phyloP scores from a whole-genome alignment of 2,329 filamentous ascomycete genomes.

The Aureobasidium sp. region DNA sequence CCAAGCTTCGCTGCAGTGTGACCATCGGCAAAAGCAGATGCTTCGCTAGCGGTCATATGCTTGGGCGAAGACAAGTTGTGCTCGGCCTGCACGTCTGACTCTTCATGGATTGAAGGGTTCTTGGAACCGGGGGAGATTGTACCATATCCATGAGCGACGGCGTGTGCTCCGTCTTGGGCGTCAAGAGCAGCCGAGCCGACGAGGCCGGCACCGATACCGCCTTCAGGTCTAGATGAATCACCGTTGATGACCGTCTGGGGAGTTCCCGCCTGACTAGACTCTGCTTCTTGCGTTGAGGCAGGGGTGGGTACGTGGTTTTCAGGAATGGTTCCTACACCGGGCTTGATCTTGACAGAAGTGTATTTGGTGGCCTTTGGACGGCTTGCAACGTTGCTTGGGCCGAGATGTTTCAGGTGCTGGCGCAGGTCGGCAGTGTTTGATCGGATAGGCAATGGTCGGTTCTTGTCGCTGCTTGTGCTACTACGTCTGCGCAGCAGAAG shows the following conservation, averaged over 20 bases:
- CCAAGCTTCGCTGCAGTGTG: slow-evolving; percentile 9
- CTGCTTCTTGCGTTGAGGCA: slow-evolving; percentile 1
- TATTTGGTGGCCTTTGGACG: slow-evolving; percentile 55
- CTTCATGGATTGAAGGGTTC: neutral
- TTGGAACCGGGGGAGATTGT: slow-evolving; percentile 28
- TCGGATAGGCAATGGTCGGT: slow-evolving; percentile 33
- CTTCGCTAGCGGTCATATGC: slow-evolving; percentile 17
- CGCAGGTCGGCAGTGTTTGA: slow-evolving; percentile 49
- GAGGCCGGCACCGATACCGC: slow-evolving; percentile 49
- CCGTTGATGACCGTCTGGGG: slow-evolving; percentile 9
- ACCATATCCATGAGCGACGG: slow-evolving; percentile 43
- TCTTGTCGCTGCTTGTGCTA: slow-evolving; percentile 31
- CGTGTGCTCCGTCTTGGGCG: slow-evolving; percentile 60
- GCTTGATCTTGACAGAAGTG: slow-evolving; percentile 60
- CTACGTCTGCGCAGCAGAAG: slow-evolving; percentile 41
- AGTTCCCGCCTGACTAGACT: neutral
- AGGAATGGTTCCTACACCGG: slow-evolving; percentile 40
- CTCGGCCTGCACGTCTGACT: neutral
- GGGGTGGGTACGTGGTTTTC: slow-evolving; percentile 25
- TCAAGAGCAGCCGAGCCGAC: slow-evolving; percentile 49
- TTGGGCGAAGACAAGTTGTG: neutral
- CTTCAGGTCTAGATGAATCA: slow-evolving; percentile 35
- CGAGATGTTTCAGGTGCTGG: slow-evolving; percentile 56
- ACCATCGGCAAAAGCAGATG: slow-evolving; percentile 16
- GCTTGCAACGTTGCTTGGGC: slow-evolving; percentile 57